Base-by-base conservation (phyloP, 129 eudicot genomes). In the Solidago caesia region DNA sequence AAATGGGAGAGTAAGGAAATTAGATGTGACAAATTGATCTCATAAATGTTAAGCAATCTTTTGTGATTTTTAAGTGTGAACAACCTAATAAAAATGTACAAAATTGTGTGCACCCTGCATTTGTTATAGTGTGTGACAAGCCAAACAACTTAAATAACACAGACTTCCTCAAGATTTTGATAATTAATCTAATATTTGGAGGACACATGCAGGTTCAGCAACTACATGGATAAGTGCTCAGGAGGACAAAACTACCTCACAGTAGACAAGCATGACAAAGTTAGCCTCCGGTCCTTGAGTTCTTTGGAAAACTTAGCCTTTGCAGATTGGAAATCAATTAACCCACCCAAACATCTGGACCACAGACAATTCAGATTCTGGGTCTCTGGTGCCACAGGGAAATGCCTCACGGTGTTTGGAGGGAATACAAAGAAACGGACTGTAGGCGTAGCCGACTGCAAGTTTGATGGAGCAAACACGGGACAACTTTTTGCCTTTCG, bases 161-260 rank as follows among this genome's bases (percentile, higher is more conserved):
- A 21, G 21, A 21, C 21, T 44, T 68, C 47, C 41, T 66, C 7
- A 70, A 70, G 51, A 48, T 49, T 47, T 10, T 64, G 43, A 64
- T 52, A 7, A 41, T 41, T 75, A 27, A 51, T 51, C 25, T 5
- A 8, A 51, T 64, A 2, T 8, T 8, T 43, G 43, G 48, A 67
- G n/a, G 33, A 33, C 39, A 33, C 4, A 12, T 0, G 26, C 85
- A 87, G 92, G 81, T 87, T 89, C 52, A 87, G 89, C 75, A 87
- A 89, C 88, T 89, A 89, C 76, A 89, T 87, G 96, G 89, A 84
- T 74, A 89, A 81, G 77, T 89, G 96, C 70, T 87, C 96, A 41
- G 81, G 72, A 8, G 96, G 86, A 26, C 70, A 87, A 53, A 84
- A 56, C 81, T 89, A 82, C 77, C 86, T 89, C 11, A 80, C 85